phyloP scores from a whole-genome alignment of 768 basidiomycete species.

The Pisolithus albus region DNA sequence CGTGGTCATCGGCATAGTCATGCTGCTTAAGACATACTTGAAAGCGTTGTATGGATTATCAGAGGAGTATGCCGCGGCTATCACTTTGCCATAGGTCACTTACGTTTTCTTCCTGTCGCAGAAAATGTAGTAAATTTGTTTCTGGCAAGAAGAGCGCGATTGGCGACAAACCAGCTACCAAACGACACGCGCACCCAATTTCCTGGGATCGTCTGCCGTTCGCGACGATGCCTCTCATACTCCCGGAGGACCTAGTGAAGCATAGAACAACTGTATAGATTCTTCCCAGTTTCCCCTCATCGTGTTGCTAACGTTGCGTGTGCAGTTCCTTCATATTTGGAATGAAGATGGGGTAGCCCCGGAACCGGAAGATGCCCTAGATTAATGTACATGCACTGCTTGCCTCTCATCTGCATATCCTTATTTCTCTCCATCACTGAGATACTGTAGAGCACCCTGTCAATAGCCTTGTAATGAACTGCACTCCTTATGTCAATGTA shows the following conservation, averaged over 20 bases:
- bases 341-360: conserved; percentile 70
- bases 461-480: too few species aligned
- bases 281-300: conserved; percentile 6
- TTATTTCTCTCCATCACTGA: conserved; percentile 20
- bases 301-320: conserved; percentile 1
- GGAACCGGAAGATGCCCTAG: conserved; percentile 49
- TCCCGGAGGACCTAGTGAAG: conserved; percentile 49
- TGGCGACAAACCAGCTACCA: conserved; percentile 75
- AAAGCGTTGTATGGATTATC: conserved; percentile 78
- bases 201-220: conserved; percentile 72
- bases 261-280: conserved; percentile 61
- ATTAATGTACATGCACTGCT: conserved; percentile 16
- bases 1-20: conserved; percentile 73
- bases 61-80: conserved; percentile 66
- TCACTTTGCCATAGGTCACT: background rate
- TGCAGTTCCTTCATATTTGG: conserved; percentile 72
- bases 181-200: conserved; percentile 54
- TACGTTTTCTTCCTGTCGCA: conserved; percentile 24
- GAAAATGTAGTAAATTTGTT: conserved; percentile 88
- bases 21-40: conserved; percentile 82
- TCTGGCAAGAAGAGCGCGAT: conserved; percentile 83
- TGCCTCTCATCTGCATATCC: conserved; percentile 14
- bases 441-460: conserved; percentile 17
- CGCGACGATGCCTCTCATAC: conserved; percentile 52
- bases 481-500: too few species aligned